Conservation (phyloP, 2,329 filamentous ascomycete species). For the Alternaria rosae region DNA sequence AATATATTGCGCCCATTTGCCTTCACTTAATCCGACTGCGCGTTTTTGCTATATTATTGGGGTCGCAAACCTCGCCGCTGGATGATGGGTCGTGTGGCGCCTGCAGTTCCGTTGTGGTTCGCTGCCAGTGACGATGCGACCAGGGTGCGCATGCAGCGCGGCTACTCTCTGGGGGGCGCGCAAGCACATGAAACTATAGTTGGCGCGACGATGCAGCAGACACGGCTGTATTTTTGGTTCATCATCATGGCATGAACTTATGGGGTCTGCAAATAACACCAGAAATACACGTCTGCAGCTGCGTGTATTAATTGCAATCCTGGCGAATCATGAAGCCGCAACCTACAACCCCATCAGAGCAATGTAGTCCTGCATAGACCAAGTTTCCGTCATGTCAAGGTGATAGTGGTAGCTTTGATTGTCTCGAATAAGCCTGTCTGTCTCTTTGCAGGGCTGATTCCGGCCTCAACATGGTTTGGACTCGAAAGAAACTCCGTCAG, state of each 20-base stretch:
- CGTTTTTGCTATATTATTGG: slow-evolving; percentile 5
- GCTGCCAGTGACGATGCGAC: slow-evolving; percentile 1
- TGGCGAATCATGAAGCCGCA: background rate
- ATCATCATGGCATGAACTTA: background rate
- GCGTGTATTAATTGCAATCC: background rate
- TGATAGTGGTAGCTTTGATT: background rate
- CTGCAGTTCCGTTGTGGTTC: slow-evolving; percentile 15
- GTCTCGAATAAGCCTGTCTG: background rate
- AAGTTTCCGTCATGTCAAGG: background rate
- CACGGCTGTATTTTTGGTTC: background rate
- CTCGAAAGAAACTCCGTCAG: background rate
- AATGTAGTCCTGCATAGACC: background rate
- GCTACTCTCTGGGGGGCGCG: slow-evolving; percentile 1
- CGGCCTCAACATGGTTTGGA: background rate
- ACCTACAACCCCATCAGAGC: background rate
- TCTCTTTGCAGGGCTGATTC: background rate
- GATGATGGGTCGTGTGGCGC: slow-evolving; percentile 10
- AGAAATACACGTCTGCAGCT: background rate
- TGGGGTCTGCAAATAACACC: background rate
- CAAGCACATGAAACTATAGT: slow-evolving; percentile 9
- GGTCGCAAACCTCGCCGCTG: slow-evolving; percentile 1
- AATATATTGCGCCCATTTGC: background rate
- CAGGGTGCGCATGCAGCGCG: slow-evolving; percentile 11
- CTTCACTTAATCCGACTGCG: background rate
- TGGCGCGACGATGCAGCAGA: background rate